Evolutionary conservation across 1,284 basidiomycete genomes (phyloP).

Genomic region (Austroboletus olivaceoglutinosus): DNA sequence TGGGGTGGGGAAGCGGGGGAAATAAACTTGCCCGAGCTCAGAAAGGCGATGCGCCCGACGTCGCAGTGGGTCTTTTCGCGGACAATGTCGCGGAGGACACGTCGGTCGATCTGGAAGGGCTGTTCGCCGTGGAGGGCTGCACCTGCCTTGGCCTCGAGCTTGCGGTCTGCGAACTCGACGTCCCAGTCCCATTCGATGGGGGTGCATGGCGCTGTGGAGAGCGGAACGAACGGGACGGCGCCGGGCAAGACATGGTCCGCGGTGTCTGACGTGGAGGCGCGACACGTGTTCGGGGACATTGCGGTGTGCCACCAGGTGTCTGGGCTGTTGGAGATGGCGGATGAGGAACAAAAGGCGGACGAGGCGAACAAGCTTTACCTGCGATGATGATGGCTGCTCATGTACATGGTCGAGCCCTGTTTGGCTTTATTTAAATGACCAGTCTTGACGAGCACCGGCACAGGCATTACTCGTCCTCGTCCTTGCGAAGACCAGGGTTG

Average conservation of each 20-base stretch:
- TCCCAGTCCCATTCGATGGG: conserved; percentile 64
- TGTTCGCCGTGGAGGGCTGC: conserved; percentile 53
- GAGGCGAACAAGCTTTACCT: conserved; percentile 11
- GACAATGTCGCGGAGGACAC: conserved; percentile 69
- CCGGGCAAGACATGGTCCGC: conserved; percentile 15
- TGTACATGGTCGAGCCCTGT: conserved; percentile 22
- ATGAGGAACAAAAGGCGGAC: neutral
- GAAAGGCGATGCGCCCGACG: conserved; percentile 66
- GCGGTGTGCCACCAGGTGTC: conserved; percentile 2
- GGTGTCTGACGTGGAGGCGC: neutral
- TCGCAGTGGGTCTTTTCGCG: conserved; percentile 62
- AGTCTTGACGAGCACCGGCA: conserved; percentile 11
- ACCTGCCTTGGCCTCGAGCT: conserved; percentile 58
- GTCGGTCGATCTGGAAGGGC: conserved; percentile 71
- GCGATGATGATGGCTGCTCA: conserved; percentile 12
- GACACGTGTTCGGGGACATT: conserved; percentile 13
- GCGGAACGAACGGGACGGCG: conserved; percentile 19
- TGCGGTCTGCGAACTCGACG: conserved; percentile 61
- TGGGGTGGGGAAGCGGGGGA: conserved; percentile 6
- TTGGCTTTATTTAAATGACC: conserved; percentile 28
- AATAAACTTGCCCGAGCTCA: conserved; percentile 61
- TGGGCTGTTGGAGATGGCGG: conserved; percentile 3
- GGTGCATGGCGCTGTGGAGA: conserved; percentile 1
- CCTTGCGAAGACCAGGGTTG: no score
- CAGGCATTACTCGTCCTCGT: conserved; percentile 15